Conservation (phyloP, 2,329 filamentous ascomycete species). For the Alternaria consortialis region DNA sequence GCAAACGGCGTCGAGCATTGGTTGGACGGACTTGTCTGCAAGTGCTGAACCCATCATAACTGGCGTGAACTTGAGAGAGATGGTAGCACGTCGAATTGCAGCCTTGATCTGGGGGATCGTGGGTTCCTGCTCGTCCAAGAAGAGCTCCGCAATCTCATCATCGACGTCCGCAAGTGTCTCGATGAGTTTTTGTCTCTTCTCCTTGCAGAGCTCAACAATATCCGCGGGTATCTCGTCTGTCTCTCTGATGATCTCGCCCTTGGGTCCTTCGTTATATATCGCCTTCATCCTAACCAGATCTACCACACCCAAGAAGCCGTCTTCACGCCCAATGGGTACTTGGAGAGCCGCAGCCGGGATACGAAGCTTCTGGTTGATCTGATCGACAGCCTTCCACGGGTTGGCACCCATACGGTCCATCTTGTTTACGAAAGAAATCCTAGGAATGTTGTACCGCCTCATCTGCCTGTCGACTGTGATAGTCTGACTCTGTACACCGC, state of each 20-base stretch:
- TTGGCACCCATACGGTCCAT: conserved; percentile 99
- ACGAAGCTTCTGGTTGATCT: conserved; percentile 96
- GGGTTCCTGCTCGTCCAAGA: conserved; percentile 85
- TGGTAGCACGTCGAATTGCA: conserved; percentile 91
- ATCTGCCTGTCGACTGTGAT: conserved; percentile 99
- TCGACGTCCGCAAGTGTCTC: conserved; percentile 97
- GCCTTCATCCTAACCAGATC: conserved; percentile 92
- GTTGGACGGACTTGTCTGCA: conserved; percentile 93
- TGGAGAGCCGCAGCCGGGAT: conserved; percentile 92
- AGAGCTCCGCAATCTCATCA: conserved; percentile 95
- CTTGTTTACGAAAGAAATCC: conserved; percentile 98
- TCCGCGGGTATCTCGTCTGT: conserved; percentile 85
- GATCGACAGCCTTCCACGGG: conserved; percentile 95
- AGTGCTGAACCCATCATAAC: conserved; percentile 97
- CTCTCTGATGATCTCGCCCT: conserved; percentile 77
- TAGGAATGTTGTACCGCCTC: conserved; percentile 95
- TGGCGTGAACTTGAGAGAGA: conserved; percentile 86
- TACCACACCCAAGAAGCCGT: conserved; percentile 90
- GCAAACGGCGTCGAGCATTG: conserved; percentile 95
- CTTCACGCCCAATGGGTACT: conserved; percentile 91
- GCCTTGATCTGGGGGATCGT: conserved; percentile 85
- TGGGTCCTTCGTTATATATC: conserved; percentile 86
- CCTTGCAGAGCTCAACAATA: conserved; percentile 75
- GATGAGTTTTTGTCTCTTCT: conserved; percentile 86
- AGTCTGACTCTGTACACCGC: conserved; percentile 96